Conservation (phyloP, 495 filamentous ascomycete species). For the Penicillium daleae region DNA sequence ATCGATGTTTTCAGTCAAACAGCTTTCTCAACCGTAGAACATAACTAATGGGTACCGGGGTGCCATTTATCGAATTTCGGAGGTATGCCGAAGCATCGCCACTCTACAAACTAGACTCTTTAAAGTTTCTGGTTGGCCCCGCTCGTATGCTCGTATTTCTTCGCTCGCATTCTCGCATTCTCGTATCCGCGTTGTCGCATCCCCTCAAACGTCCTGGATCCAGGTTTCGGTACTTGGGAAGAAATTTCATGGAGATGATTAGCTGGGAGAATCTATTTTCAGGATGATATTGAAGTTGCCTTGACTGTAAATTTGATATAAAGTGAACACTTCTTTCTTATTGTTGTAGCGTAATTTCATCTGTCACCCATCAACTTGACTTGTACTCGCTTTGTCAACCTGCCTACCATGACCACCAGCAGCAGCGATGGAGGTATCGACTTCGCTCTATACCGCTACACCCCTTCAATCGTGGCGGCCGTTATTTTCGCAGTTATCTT, state of each 20-base stretch:
- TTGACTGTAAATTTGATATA: not conserved
- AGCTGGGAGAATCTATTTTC: not conserved
- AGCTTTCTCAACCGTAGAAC: not conserved
- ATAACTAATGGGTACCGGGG: not conserved
- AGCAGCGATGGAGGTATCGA: conserved; percentile 9
- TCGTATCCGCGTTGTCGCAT: conserved; percentile 7
- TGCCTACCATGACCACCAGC: conserved; percentile 13
- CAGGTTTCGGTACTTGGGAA: not conserved
- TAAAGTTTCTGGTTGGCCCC: conserved; percentile 1
- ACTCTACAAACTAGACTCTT: not conserved
- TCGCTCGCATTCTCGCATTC: conserved; percentile 16
- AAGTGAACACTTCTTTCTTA: not conserved
- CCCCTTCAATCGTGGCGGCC: conserved; percentile 54
- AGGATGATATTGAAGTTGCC: not conserved
- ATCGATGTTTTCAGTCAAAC: not conserved
- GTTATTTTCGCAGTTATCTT: conserved; percentile 56
- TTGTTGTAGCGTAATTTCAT: not conserved
- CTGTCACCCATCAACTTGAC: not conserved
- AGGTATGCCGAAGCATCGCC: not conserved
- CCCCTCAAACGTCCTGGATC: not conserved
- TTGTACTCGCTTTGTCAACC: not conserved
- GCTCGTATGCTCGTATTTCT: conserved; percentile 14
- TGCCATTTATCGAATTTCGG: not conserved
- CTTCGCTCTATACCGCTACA: conserved; percentile 32
- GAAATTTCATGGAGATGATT: not conserved